Percentiles rank a stretch among this genome's conserved stretches.
These are phyloP conservation scores for Phytophthora pistaciae DNA, from an alignment of 352 stramenopile species.

Conservation along the genomic window DNA sequence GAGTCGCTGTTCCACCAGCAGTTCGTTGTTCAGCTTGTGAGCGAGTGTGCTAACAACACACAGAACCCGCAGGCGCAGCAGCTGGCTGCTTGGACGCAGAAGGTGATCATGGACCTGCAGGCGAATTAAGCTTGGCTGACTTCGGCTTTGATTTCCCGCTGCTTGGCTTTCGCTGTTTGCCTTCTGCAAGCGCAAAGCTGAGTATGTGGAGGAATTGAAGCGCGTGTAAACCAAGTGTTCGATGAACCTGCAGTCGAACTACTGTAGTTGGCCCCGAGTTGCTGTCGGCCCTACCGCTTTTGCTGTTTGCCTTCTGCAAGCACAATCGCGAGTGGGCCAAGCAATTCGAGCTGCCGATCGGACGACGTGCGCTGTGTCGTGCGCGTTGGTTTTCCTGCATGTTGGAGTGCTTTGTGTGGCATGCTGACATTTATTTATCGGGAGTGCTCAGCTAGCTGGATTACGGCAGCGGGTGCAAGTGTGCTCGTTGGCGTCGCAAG, in stretches of 20 bases:
- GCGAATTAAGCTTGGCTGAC: constrained; percentile 45
- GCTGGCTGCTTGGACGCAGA: constrained; percentile 78
- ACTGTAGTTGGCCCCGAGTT: constrained; percentile 20
- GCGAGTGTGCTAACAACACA: constrained; percentile 69
- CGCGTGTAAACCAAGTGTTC: constrained; percentile 12
- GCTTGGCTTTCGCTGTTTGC: constrained; percentile 36
- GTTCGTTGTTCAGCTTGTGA: constrained; percentile 80
- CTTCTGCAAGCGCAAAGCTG: constrained; percentile 34
- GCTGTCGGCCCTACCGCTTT: constrained; percentile 17
- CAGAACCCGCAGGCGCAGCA: constrained; percentile 79
- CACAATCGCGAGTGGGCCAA: constrained; percentile 15
- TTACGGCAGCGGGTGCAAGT: constrained; percentile 7
- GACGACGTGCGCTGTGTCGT: constrained; percentile 17
- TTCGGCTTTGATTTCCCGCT: constrained; percentile 16
- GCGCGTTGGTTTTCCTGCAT: constrained; percentile 27
- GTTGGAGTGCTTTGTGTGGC: constrained; percentile 38
- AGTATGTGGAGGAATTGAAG: constrained; percentile 8
- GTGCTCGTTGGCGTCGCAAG: constrained; percentile 11
- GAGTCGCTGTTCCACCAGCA: constrained; percentile 69
- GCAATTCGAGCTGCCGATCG: constrained; percentile 14
- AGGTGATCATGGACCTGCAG: constrained; percentile 77
- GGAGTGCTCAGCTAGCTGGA: constrained; percentile 32
- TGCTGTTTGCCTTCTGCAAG: constrained; percentile 46
- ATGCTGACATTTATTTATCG: constrained; percentile 43
- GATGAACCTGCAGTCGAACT: constrained; percentile 49